phyloP scores from a whole-genome alignment of 306 rosid species.

The Pterocarpus macrocarpus region DNA sequence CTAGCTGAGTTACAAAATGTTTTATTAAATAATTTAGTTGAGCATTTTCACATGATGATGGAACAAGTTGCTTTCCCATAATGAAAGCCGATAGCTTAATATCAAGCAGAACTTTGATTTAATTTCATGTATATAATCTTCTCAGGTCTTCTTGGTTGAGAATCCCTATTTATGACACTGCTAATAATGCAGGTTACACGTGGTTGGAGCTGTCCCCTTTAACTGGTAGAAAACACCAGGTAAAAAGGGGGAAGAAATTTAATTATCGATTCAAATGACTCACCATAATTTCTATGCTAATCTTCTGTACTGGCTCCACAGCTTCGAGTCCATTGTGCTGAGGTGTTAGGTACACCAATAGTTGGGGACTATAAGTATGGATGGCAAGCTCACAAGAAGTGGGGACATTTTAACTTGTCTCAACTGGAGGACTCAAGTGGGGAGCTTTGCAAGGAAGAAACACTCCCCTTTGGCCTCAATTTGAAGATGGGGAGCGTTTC shows the following conservation, averaged over 20 bases:
- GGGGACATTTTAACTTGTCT: conserved; percentile 57
- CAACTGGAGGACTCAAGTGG: conserved; percentile 50
- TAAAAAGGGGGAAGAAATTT: conserved; percentile 32
- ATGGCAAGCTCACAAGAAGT: conserved; percentile 82
- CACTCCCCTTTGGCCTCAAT: conserved; percentile 79
- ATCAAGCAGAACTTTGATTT: conserved; percentile 3
- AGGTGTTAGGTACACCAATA: conserved; percentile 89
- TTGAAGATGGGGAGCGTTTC: conserved; percentile 72
- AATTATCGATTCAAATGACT: conserved; percentile 15
- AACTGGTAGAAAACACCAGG: conserved; percentile 99
- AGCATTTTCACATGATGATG: conserved; percentile 28
- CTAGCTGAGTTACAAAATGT: conserved; percentile 4
- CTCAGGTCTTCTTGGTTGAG: conserved; percentile 6
- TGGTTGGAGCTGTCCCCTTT: conserved; percentile 94
- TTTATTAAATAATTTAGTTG: conserved; percentile 32
- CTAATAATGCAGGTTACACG: conserved; percentile 72
- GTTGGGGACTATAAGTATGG: conserved; percentile 98
- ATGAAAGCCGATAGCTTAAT: conserved; percentile 20
- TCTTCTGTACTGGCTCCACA: conserved; percentile 50
- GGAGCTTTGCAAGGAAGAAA: conserved; percentile 55
- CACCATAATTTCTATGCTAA: conserved; percentile 28
- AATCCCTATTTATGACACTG: conserved; percentile 34
- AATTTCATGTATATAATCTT: conserved; percentile 27
- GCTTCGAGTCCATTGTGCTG: conserved; percentile 98
- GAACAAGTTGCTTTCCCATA: conserved; percentile 1